A percentile compares a stretch with the other conserved stretches of the same genome.
Evolutionary conservation across 2,329 filamentous ascomycete species (phyloP).

Genomic region (Akanthomyces uredinophilus): DNA sequence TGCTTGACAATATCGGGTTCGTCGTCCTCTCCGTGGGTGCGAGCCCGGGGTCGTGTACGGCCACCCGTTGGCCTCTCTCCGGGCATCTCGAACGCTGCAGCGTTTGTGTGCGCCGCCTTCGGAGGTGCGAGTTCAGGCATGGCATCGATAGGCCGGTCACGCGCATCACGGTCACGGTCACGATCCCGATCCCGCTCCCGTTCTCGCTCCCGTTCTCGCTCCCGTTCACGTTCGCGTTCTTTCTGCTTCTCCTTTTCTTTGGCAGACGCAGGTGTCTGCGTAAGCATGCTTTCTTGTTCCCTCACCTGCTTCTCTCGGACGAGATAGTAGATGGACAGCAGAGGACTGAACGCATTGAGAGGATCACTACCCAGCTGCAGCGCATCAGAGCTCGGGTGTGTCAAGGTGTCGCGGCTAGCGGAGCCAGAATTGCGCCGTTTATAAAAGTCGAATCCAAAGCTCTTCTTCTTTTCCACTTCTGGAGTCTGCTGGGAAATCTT

Average conservation of each 20-base stretch:
- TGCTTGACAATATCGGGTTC: conserved; percentile 54
- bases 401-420: conserved; percentile 81
- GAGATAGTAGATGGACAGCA: conserved; percentile 91
- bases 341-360: conserved; percentile 85
- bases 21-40: conserved; percentile 94
- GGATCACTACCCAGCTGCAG: conserved; percentile 80
- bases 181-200: conserved; percentile 27
- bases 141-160: conserved; percentile 23
- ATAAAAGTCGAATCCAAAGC: conserved; percentile 93
- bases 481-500: conserved; percentile 52
- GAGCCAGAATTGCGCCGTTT: conserved; percentile 79
- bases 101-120: conserved; percentile 83
- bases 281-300: conserved; percentile 45
- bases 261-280: conserved; percentile 43
- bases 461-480: conserved; percentile 75
- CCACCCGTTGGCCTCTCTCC: conserved; percentile 84
- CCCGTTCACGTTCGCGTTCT: conserved; percentile 24
- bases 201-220: conserved; percentile 1
- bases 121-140: conserved; percentile 76
- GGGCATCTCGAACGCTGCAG: conserved; percentile 77
- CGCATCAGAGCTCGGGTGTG: conserved; percentile 77
- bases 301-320: conserved; percentile 92
- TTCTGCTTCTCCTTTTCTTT: conserved; percentile 27
- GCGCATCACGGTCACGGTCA: conserved; percentile 5
- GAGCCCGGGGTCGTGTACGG: conserved; percentile 74